Evolutionary conservation across 352 stramenopile genomes (phyloP), one percentile per base, ranked within the genome.

Genomic region (Globisporangium middletonii): DNA sequence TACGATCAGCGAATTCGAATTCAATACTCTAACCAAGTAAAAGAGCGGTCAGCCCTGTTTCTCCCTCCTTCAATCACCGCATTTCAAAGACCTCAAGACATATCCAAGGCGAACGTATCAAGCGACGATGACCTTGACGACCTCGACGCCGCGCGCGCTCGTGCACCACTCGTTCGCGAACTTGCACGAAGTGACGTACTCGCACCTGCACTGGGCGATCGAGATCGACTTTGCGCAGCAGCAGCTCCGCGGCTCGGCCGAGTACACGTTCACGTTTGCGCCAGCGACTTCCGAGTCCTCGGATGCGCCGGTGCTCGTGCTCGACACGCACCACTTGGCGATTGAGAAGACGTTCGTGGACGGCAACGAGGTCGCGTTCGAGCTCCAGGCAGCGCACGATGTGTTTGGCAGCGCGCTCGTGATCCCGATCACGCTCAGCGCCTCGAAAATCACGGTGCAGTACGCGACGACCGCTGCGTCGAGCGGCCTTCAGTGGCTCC

Each of bases 401-500:
- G 72, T 86, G 53, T 97, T 93, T 60, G 96, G 72, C 54, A 80
- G 50, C 52, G 75, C 72, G 49, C 73, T 79, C 55, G 84, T 67
- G 38, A 67, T 84, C 62, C 79, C 66, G 8, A 72, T 83, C 55
- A 83, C 48, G 48, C 65, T 41, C 11, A 59, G 70, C 13, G 60
- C 68, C 7, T 80, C 73, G 19, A 82, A 82, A 43, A 65, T 98
- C 12, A 68, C n/a, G 11, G 60, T 65, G 37, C 19, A 65, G 42
- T 65, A 65, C 41, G 23, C 16, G 16, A 65, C 60, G 42, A 65
- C 60, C 33, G 53, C 50, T 23, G 23, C 26, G 2, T 92, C 75
- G 30, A 79, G 72, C 48, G 94, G 92, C 1, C 62, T 95, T 11
- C 92, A 98, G 62, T 98, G 91, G 90, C 82, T 98, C 13, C 71